Percentiles rank a stretch among this genome's conserved stretches.
These are phyloP conservation scores for Trichoderma semiorbis DNA, from an alignment of 2,329 filamentous ascomycete species.

Conservation along the genomic window DNA sequence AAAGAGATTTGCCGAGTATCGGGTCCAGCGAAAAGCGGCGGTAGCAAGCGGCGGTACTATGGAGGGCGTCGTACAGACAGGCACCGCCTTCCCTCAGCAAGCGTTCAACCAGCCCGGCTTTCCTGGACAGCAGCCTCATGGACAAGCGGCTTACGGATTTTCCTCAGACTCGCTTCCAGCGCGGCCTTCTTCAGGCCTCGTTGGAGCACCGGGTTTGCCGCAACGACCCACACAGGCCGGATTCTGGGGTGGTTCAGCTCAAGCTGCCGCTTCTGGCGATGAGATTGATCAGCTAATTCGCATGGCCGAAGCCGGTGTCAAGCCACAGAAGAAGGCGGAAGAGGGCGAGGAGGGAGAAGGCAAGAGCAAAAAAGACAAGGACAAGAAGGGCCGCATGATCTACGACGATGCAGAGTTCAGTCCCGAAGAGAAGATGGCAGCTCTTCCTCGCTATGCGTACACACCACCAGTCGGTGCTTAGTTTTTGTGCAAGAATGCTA, in stretches of 20 bases:
- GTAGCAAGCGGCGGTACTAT: conserved; percentile 51
- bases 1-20: conserved; percentile 73
- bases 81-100: conserved; percentile 1
- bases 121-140: conserved; percentile 20
- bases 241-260: conserved; percentile 25
- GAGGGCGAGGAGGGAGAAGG: conserved; percentile 53
- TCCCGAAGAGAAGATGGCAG: conserved; percentile 86
- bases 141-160: conserved; percentile 32
- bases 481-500: background rate
- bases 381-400: conserved; percentile 67
- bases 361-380: conserved; percentile 65
- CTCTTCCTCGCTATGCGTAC: conserved; percentile 71
- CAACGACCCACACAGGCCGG: conserved; percentile 41
- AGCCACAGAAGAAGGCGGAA: conserved; percentile 39
- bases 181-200: conserved; percentile 40
- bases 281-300: conserved; percentile 65
- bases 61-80: conserved; percentile 27
- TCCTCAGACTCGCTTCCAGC: conserved; percentile 44
- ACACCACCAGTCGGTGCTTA: conserved; percentile 26
- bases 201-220: conserved; percentile 41
- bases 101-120: conserved; percentile 24
- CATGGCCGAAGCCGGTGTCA: conserved; percentile 60
- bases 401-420: conserved; percentile 78
- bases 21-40: conserved; percentile 59
- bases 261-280: conserved; percentile 42